A percentile compares a stretch with the other conserved stretches of the same genome.
phyloP scores from a whole-genome alignment of 108 stramenopile genomes.

The Nitzschia sp. region DNA sequence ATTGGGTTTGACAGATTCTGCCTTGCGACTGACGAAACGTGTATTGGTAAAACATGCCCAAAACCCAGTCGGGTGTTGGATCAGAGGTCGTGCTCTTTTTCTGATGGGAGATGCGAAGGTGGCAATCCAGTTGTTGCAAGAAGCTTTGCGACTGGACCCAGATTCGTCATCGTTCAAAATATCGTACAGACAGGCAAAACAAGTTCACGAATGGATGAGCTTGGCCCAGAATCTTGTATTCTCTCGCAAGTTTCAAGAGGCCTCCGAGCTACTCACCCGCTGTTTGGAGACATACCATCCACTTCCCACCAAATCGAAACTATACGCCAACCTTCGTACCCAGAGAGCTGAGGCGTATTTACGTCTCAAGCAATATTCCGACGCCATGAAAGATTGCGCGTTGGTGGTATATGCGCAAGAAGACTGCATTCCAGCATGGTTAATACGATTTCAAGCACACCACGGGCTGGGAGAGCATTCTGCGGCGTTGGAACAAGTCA shows the following conservation, averaged over 20 bases:
- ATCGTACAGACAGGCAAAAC: constrained; percentile 16
- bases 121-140: constrained; percentile 30
- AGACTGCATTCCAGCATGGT: constrained; percentile 44
- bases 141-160: constrained; percentile 48
- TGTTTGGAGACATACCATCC: constrained; percentile 5
- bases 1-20: constrained; percentile 38
- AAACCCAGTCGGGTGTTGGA: constrained; percentile 23
- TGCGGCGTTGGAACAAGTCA: constrained; percentile 30
- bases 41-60: constrained; percentile 7
- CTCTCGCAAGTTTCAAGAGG: constrained; percentile 32
- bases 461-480: constrained; percentile 41
- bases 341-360: constrained; percentile 42
- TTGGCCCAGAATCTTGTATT: constrained; percentile 19
- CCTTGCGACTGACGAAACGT: constrained; percentile 22
- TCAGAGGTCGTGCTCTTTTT: constrained; percentile 37
- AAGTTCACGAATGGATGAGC: constrained; percentile 1
- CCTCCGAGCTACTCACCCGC: constrained; percentile 14
- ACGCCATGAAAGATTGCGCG: constrained; percentile 35
- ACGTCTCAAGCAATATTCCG: constrained; percentile 36
- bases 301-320: constrained; percentile 28
- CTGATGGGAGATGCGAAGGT: constrained; percentile 34
- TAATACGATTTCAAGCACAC: constrained; percentile 39
- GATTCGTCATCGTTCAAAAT: constrained; percentile 19
- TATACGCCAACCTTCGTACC: constrained; percentile 34
- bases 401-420: constrained; percentile 40